phyloP scores from a whole-genome alignment of 345 rosid genomes.

The Camelina sativa region DNA sequence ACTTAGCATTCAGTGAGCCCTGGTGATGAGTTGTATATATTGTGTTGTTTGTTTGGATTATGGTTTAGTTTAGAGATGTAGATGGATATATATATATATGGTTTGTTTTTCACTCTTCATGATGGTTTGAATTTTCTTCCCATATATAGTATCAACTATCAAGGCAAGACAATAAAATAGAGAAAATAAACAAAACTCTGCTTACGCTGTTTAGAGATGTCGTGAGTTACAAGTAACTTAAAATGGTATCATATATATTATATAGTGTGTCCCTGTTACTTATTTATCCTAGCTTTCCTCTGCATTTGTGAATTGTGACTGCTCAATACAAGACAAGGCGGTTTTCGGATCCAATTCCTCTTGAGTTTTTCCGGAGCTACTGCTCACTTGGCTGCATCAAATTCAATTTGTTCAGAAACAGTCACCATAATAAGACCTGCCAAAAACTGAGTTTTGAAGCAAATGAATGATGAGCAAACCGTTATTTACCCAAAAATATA shows the following conservation, averaged over 20 bases:
- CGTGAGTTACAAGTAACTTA: slow-evolving; percentile 31
- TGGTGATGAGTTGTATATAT: too few relatives aligned
- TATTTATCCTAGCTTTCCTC: slow-evolving; percentile 24
- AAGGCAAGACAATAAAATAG: too few relatives aligned
- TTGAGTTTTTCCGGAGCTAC: not conserved
- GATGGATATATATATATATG: not conserved
- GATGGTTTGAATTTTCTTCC: too few relatives aligned
- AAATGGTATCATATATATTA: slow-evolving; percentile 4
- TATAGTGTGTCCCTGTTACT: slow-evolving; percentile 19
- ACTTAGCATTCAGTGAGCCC: too few relatives aligned
- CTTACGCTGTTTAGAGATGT: slow-evolving; percentile 22
- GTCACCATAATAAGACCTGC: slow-evolving; percentile 17
- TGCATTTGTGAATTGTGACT: not conserved
- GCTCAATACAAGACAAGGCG: slow-evolving; percentile 9
- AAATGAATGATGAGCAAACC: slow-evolving; percentile 24
- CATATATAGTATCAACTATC: too few relatives aligned
- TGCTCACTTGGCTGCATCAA: slow-evolving; percentile 48
- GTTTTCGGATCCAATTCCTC: not conserved
- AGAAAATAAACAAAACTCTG: not conserved
- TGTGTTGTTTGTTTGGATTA: too few relatives aligned
- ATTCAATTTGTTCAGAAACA: slow-evolving; percentile 16
- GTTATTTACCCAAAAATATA: slow-evolving; percentile 53
- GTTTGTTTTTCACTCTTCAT: too few relatives aligned
- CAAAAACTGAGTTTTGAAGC: not conserved
- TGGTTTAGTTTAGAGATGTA: not conserved